Evolutionary conservation across 2,329 filamentous ascomycete genomes (phyloP).

Genomic region (Aschersonia sp.): DNA sequence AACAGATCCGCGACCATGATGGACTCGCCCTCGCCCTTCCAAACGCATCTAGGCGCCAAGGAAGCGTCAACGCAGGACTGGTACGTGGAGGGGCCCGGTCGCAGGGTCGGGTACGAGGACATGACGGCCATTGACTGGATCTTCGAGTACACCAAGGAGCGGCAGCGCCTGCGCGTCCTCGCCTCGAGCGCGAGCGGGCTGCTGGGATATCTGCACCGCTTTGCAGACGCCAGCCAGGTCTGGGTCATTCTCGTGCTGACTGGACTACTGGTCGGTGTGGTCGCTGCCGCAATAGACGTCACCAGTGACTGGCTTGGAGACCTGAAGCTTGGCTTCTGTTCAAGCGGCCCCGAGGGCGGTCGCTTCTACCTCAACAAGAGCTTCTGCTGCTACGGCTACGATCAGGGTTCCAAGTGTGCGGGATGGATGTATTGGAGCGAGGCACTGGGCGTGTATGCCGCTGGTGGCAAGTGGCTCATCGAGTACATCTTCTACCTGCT

Average conservation of each 20-base stretch:
- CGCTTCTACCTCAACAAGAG: constrained; percentile 80
- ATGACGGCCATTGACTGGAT: constrained; percentile 99
- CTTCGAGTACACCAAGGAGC: constrained; percentile 94
- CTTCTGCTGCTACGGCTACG: constrained; percentile 90
- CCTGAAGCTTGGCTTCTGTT: constrained; percentile 80
- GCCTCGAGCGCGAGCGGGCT: constrained; percentile 55
- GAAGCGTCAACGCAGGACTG: constrained; percentile 52
- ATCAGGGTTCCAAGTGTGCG: constrained; percentile 64
- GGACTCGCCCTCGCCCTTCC: background rate
- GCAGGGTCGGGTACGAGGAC: constrained; percentile 88
- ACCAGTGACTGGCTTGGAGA: constrained; percentile 89
- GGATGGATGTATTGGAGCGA: constrained; percentile 82
- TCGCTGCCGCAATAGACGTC: constrained; percentile 83
- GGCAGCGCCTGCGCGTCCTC: constrained; percentile 70
- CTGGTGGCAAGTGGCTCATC: constrained; percentile 61
- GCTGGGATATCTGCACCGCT: constrained; percentile 54
- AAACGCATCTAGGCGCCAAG: constrained; percentile 16
- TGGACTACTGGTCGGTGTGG: constrained; percentile 66
- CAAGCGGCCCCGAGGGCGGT: constrained; percentile 58
- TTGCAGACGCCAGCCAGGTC: constrained; percentile 77
- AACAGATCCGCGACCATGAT: background rate
- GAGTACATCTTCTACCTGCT: constrained; percentile 78
- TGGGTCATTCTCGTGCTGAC: constrained; percentile 83
- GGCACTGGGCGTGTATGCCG: constrained; percentile 52
- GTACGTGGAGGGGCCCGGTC: constrained; percentile 79